phyloP scores from a whole-genome alignment of 176 grass and related monocot genomes.

The Juncus inflexus region DNA sequence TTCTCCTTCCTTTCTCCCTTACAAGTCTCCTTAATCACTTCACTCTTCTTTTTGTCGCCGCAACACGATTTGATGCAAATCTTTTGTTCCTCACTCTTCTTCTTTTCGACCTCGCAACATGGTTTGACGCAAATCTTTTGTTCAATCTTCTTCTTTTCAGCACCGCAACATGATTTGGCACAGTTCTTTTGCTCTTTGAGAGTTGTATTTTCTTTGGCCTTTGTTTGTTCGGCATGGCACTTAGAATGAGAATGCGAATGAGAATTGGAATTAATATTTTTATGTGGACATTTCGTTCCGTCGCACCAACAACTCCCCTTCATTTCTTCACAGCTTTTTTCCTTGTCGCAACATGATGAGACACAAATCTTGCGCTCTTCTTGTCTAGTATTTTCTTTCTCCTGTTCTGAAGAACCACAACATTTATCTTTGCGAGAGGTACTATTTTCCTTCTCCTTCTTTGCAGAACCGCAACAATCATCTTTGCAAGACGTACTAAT shows the following conservation, averaged over 20 bases:
- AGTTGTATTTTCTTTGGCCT: background rate
- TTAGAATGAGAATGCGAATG: slow-evolving; percentile 9
- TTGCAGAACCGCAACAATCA: too few species aligned
- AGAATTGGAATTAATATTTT: background rate
- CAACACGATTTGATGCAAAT: too few species aligned
- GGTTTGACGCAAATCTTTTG: background rate
- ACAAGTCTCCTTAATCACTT: slow-evolving; percentile 12
- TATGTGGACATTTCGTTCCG: background rate
- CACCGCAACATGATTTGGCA: background rate
- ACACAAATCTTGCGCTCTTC: background rate
- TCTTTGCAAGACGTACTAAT: too few species aligned
- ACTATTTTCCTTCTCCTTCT: too few species aligned
- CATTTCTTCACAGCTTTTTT: too few species aligned
- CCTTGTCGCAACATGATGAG: background rate
- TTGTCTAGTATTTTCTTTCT: too few species aligned
- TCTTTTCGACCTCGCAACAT: background rate
- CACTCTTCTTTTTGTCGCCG: background rate
- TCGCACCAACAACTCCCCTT: too few species aligned
- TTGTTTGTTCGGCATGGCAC: background rate
- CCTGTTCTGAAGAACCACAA: too few species aligned
- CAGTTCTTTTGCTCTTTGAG: background rate
- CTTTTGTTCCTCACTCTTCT: background rate
- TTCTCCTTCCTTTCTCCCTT: slow-evolving; percentile 1
- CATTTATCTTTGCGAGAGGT: too few species aligned
- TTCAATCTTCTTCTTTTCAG: slow-evolving; percentile 5